phyloP scores from a whole-genome alignment of 768 basidiomycete genomes.

The Russula sp. region DNA sequence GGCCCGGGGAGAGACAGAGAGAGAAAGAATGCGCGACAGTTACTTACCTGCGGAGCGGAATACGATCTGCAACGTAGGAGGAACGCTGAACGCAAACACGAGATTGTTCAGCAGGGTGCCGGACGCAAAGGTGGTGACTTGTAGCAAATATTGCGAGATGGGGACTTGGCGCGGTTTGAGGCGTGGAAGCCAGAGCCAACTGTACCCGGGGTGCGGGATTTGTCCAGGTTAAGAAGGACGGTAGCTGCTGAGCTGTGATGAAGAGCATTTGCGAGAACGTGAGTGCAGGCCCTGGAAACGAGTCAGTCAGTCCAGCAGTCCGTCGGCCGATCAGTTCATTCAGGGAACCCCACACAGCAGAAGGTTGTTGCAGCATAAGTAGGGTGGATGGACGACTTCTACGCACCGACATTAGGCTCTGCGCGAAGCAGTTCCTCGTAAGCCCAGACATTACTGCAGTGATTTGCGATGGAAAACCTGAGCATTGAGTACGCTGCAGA shows the following conservation, averaged over 20 bases:
- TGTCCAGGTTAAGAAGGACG: slow-evolving; percentile 51
- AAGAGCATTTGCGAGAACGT: slow-evolving; percentile 85
- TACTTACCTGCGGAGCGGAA: slow-evolving; percentile 81
- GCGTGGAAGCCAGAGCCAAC: slow-evolving; percentile 41
- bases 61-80: slow-evolving; percentile 76
- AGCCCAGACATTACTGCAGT: slow-evolving; percentile 66
- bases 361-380: neutral
- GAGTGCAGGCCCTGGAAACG: slow-evolving; percentile 62
- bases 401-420: slow-evolving; percentile 63
- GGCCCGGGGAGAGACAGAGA: neutral
- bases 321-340: neutral
- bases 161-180: slow-evolving; percentile 70
- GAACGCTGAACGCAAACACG: slow-evolving; percentile 74
- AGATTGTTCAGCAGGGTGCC: slow-evolving; percentile 77
- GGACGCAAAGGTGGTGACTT: slow-evolving; percentile 64
- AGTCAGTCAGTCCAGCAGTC: neutral
- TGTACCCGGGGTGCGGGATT: neutral
- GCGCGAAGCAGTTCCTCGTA: slow-evolving; percentile 71
- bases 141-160: slow-evolving; percentile 60
- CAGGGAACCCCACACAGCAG: neutral
- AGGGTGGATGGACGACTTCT: neutral
- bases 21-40: neutral
- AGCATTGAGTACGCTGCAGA: neutral
- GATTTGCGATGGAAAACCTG: neutral
- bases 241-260: slow-evolving; percentile 64